phyloP scores from a whole-genome alignment of 1,284 basidiomycete species.

The Bjerkandera adusta region DNA sequence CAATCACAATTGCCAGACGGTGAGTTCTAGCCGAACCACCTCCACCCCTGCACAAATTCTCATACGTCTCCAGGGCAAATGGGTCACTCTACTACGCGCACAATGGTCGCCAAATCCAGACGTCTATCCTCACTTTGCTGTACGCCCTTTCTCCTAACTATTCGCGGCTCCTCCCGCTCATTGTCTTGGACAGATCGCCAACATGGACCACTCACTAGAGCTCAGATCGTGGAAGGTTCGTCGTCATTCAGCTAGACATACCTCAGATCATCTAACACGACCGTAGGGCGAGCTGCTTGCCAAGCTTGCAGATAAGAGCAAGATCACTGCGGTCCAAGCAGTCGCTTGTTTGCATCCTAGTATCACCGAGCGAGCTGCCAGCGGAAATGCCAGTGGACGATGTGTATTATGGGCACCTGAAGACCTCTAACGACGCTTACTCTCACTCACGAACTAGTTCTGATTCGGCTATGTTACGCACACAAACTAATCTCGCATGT shows the following conservation, averaged over 20 bases:
- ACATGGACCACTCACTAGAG: slow-evolving; percentile 74
- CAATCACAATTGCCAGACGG: slow-evolving; percentile 76
- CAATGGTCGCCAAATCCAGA: slow-evolving; percentile 76
- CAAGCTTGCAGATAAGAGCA: slow-evolving; percentile 54
- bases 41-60: not conserved
- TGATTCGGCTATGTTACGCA: too few relatives aligned
- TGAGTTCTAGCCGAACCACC: slow-evolving; percentile 30
- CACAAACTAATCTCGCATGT: too few relatives aligned
- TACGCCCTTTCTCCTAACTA: slow-evolving; percentile 30
- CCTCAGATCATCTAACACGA: slow-evolving; percentile 4
- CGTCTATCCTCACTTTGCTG: slow-evolving; percentile 78
- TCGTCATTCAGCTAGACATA: slow-evolving; percentile 2
- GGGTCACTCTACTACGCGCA: slow-evolving; percentile 73
- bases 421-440: slow-evolving; percentile 14
- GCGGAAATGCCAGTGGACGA: slow-evolving; percentile 73
- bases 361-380: slow-evolving; percentile 67
- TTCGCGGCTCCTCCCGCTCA: too few relatives aligned
- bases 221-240: slow-evolving; percentile 67
- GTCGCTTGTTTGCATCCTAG: slow-evolving; percentile 84
- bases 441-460: too few relatives aligned
- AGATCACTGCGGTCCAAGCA: slow-evolving; percentile 76
- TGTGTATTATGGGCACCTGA: slow-evolving; percentile 76
- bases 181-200: slow-evolving; percentile 51
- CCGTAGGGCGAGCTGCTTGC: slow-evolving; percentile 64
- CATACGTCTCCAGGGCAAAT: slow-evolving; percentile 54